Evolutionary conservation across 306 rosid species (phyloP).

Genomic region (Fragaria ananassa): DNA sequence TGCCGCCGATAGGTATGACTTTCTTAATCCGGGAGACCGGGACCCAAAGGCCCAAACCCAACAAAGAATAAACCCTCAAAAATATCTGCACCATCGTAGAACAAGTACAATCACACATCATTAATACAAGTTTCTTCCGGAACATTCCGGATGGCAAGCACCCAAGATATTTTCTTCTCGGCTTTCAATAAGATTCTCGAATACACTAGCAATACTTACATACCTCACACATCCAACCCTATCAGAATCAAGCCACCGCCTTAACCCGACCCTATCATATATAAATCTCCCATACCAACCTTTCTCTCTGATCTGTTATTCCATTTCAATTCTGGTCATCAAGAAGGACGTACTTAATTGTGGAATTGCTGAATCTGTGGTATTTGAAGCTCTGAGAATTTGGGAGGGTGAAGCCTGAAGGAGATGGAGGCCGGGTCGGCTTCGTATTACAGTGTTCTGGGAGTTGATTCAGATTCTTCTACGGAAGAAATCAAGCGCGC

Average conservation of each 20-base stretch:
- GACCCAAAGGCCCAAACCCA: too few species aligned
- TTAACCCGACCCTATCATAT: neutral
- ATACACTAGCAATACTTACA: neutral
- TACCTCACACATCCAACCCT: neutral
- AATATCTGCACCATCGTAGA: too few species aligned
- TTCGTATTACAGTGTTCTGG: constrained; percentile 62
- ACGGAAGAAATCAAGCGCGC: constrained; percentile 68
- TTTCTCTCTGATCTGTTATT: neutral
- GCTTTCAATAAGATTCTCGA: neutral
- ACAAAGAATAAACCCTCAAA: too few species aligned
- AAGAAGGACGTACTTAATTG: too few species aligned
- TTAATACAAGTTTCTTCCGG: constrained; percentile 8
- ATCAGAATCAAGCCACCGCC: neutral
- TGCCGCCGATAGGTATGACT: neutral
- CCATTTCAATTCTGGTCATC: neutral
- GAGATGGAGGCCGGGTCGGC: constrained; percentile 32
- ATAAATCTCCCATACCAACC: neutral
- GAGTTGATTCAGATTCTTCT: constrained; percentile 50
- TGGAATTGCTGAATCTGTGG: neutral
- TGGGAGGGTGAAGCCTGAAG: neutral
- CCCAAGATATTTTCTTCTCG: neutral
- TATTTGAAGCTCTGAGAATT: neutral
- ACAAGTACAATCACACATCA: neutral
- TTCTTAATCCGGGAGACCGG: neutral
- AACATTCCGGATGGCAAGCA: constrained; percentile 21